phyloP scores from a whole-genome alignment of 768 basidiomycete genomes.

The Mycena chlorophos region DNA sequence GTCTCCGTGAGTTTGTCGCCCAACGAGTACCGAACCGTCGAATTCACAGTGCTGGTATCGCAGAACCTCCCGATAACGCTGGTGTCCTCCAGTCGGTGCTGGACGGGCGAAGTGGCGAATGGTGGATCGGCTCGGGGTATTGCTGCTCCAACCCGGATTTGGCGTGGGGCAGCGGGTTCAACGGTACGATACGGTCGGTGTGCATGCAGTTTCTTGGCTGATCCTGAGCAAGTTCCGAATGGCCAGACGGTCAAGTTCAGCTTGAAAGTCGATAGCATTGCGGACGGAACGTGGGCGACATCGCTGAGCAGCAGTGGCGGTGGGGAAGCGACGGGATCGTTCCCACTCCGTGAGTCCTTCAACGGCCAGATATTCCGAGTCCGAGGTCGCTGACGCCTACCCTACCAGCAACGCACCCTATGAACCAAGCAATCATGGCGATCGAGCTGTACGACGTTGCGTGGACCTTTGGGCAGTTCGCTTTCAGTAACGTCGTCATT shows the following conservation, averaged over 20 bases:
- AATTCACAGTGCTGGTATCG: neutral
- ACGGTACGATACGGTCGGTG: neutral
- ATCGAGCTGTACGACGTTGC: conserved; percentile 19
- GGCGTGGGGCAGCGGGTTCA: conserved; percentile 16
- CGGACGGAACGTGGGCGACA: conserved; percentile 13
- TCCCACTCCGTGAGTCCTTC: conserved; percentile 11
- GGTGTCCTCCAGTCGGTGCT: conserved; percentile 17
- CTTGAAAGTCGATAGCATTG: conserved; percentile 11
- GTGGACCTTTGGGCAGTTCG: conserved; percentile 18
- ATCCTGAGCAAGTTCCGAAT: conserved; percentile 3
- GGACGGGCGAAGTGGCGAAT: conserved; percentile 15
- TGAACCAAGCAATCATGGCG: conserved; percentile 20
- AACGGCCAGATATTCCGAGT: neutral
- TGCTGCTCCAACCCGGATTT: conserved; percentile 14
- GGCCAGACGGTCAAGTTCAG: conserved; percentile 15
- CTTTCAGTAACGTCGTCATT: conserved; percentile 17
- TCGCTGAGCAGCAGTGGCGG: conserved; percentile 14
- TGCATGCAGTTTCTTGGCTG: neutral
- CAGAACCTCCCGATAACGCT: conserved; percentile 15
- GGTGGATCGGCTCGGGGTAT: conserved; percentile 18
- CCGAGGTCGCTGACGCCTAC: neutral
- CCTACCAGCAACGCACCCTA: conserved; percentile 14
- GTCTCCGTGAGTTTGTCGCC: conserved; percentile 8
- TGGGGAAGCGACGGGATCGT: conserved; percentile 12
- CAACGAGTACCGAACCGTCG: neutral